These are phyloP conservation scores for Anisodus acutangulus DNA, from an alignment of 257 asterid species.

Conservation along the genomic window DNA sequence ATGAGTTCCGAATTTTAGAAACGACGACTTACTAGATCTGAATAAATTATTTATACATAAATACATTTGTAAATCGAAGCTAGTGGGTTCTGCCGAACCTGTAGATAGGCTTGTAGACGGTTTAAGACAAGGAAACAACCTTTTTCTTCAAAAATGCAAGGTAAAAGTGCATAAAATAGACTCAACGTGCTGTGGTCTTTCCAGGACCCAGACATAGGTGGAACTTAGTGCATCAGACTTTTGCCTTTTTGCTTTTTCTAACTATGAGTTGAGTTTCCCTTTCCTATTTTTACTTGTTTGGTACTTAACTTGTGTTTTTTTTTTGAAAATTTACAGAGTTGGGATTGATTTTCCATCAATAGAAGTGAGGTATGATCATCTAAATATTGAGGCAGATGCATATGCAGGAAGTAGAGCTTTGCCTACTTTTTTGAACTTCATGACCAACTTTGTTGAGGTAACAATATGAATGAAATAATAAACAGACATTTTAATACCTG, in stretches of 20 bases:
- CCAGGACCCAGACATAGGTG: background rate
- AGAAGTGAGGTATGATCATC: constrained; percentile 26
- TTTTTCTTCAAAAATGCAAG: too few species aligned
- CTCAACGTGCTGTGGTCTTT: background rate
- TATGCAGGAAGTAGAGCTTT: constrained; percentile 25
- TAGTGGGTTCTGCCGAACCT: background rate
- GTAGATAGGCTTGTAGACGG: background rate
- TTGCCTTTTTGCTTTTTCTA: background rate
- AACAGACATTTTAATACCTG: background rate
- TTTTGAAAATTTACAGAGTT: background rate
- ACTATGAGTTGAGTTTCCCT: background rate
- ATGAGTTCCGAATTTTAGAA: background rate
- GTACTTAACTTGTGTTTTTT: background rate
- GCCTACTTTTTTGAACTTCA: constrained; percentile 27
- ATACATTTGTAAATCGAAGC: background rate
- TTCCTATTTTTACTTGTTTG: background rate
- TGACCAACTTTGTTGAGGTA: constrained; percentile 22
- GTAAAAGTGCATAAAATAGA: too few species aligned
- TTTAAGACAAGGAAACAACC: too few species aligned
- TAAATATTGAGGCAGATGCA: constrained; percentile 13
- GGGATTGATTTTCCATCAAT: constrained; percentile 26
- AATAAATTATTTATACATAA: background rate
- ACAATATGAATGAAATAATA: background rate
- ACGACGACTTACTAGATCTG: background rate
- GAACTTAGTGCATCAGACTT: background rate